Evolutionary conservation across 768 basidiomycete genomes (phyloP), one percentile per base, ranked within the genome.

Genomic region (Leccinum aurantiacum): DNA sequence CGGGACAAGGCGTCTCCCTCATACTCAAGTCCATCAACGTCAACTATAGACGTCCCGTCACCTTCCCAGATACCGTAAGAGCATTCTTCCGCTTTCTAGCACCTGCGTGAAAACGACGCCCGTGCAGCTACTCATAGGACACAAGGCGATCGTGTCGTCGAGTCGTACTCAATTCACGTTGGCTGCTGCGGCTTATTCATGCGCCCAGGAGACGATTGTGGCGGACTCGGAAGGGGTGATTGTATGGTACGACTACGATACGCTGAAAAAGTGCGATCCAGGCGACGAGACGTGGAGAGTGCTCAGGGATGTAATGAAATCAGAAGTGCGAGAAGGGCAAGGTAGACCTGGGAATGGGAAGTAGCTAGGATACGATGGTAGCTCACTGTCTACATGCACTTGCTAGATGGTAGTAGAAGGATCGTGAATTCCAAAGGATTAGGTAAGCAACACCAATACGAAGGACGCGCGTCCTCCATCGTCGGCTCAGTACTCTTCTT

Each of bases 181-280:
- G 51, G 71, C 72, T 7, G 81, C 82, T 10, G 79, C 78, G 17
- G 84, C 87, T 9, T 91, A 86, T 71, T 90, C 90, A 11, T 78
- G 88, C 49, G 66, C 76, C 14, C 90, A 90, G 69, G 76, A 79
- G 46, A 76, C 81, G 10, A 78, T 88, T 55, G 89, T 90, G 6
- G 83, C 88, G 1, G 81, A 84, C 60, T 84, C 87, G 3, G 83
- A 85, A 64, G 83, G 86, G 58, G 78, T 80, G 3, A 67, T 89
- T 19, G 89, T 90, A 9, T 91, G 90, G 90, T 91, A 90, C 61
- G 86, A 91, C 69, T 91, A 91, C 63, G 86, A 89, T 58, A 76
- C 63, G 17, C 78, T 89, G 56, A 79, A 74, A 71, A 91, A 89
- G 71, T 84, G 82, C 60, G 80, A 82, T 64, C 88, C 89, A 6